Evolutionary conservation across 2,329 filamentous ascomycete genomes (phyloP).

Genomic region (Didymellaceae sp.): DNA sequence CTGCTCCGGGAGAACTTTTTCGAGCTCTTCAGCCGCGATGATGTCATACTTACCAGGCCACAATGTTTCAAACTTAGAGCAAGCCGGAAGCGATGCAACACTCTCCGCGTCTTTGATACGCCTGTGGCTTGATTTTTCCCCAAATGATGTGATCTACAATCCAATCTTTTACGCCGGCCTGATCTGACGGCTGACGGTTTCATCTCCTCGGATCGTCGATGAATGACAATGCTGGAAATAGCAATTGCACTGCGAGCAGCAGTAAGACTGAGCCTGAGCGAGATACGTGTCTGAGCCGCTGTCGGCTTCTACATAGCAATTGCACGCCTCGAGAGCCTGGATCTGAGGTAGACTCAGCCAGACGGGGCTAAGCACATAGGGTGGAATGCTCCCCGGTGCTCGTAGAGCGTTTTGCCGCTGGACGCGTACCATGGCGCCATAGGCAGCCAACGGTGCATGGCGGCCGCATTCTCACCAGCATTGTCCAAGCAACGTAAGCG

Average conservation of each 20-base stretch:
- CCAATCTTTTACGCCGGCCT: neutral
- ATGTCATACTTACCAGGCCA: constrained; percentile 10
- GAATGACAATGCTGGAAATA: constrained; percentile 15
- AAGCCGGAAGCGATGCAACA: constrained; percentile 14
- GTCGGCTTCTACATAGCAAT: neutral
- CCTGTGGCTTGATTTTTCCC: constrained; percentile 8
- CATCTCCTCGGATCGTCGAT: constrained; percentile 17
- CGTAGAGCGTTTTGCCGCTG: constrained; percentile 16
- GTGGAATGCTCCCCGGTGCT: constrained; percentile 19
- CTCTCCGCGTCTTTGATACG: neutral
- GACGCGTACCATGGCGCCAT: constrained; percentile 22
- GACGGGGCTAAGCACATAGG: constrained; percentile 16
- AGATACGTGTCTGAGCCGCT: constrained; percentile 7
- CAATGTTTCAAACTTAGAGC: constrained; percentile 13
- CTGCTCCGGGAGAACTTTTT: constrained; percentile 1
- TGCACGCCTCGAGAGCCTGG: constrained; percentile 10
- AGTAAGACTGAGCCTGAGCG: neutral
- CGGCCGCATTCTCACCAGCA: constrained; percentile 20
- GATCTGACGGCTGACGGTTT: constrained; percentile 20
- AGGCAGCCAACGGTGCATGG: constrained; percentile 11
- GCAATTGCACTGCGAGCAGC: neutral
- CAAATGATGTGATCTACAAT: constrained; percentile 11
- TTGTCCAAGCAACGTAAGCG: constrained; percentile 26
- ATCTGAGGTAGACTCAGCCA: constrained; percentile 9
- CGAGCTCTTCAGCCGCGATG: constrained; percentile 4